A percentile compares a stretch with the other conserved stretches of the same genome.
Evolutionary conservation across 2,329 filamentous ascomycete genomes (phyloP).

Genomic region (Pyrenophora graminea): DNA sequence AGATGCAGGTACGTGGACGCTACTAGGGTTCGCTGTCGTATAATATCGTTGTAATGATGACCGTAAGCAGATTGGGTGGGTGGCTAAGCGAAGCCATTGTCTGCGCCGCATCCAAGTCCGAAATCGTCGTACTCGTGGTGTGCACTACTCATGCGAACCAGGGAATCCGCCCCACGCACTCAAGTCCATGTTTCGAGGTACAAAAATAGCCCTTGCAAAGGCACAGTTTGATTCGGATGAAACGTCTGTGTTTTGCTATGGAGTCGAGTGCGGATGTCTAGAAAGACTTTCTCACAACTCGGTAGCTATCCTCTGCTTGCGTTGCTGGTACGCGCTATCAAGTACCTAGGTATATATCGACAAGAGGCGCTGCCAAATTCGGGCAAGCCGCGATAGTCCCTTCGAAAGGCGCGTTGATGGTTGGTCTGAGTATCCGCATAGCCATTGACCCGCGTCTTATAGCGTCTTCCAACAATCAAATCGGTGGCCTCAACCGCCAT

Average conservation of each 20-base stretch:
- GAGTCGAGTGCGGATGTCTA: conserved; percentile 71
- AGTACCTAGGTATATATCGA: conserved; percentile 65
- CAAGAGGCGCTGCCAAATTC: conserved; percentile 64
- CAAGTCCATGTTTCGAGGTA: conserved; percentile 35
- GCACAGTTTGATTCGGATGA: conserved; percentile 49
- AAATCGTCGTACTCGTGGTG: conserved; percentile 29
- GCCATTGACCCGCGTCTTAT: conserved; percentile 38
- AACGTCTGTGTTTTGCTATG: conserved; percentile 69
- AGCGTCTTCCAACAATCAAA: conserved; percentile 33
- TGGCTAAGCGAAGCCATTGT: conserved; percentile 34
- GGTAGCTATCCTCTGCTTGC: conserved; percentile 54
- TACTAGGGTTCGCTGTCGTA: conserved; percentile 1
- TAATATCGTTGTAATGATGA: conserved; percentile 6
- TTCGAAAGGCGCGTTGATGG: conserved; percentile 40
- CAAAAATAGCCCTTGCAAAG: conserved; percentile 45
- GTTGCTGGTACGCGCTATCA: conserved; percentile 64
- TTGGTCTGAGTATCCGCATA: conserved; percentile 37
- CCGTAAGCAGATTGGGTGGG: conserved; percentile 17
- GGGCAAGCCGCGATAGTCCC: conserved; percentile 42
- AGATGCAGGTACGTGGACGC: neutral
- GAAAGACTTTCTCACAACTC: conserved; percentile 48
- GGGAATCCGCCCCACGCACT: conserved; percentile 23
- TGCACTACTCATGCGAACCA: conserved; percentile 26
- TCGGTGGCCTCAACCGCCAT: conserved; percentile 31
- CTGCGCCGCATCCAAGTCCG: conserved; percentile 27